phyloP scores from a whole-genome alignment of 2,329 filamentous ascomycete genomes.

The Colletotrichum sublineola region DNA sequence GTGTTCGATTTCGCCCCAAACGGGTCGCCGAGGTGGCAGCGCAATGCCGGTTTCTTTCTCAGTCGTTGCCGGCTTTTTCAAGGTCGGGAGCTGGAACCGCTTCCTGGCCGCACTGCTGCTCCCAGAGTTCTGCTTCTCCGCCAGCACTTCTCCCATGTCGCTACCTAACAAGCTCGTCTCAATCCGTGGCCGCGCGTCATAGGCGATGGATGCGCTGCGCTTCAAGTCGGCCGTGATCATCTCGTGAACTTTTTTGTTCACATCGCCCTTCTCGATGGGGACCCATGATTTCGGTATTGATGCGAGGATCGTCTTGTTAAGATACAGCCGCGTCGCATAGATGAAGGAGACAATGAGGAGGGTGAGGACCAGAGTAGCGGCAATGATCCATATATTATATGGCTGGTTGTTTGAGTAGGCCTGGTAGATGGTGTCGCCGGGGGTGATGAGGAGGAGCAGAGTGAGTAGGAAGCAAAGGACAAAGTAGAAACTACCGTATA shows the following conservation, averaged over 20 bases:
- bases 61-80: conserved; percentile 54
- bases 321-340: conserved; percentile 87
- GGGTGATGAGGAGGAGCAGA: conserved; percentile 82
- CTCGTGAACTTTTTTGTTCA: conserved; percentile 79
- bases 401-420: conserved; percentile 75
- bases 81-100: conserved; percentile 45
- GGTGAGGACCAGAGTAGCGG: conserved; percentile 80
- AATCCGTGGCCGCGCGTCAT: conserved; percentile 79
- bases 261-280: conserved; percentile 86
- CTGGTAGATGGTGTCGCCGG: conserved; percentile 84
- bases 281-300: conserved; percentile 90
- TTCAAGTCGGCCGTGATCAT: conserved; percentile 81
- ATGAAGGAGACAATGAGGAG: conserved; percentile 78
- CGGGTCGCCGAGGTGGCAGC: conserved; percentile 64
- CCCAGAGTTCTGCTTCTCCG: conserved; percentile 42
- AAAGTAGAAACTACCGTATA: conserved; percentile 85
- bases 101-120: conserved; percentile 40
- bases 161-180: conserved; percentile 44
- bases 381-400: conserved; percentile 87
- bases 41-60: conserved; percentile 58
- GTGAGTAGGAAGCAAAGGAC: conserved; percentile 80
- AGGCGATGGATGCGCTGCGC: conserved; percentile 85
- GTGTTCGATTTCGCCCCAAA: conserved; percentile 89
- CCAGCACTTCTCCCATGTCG: conserved; percentile 30
- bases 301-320: conserved; percentile 82